Percentiles rank a stretch among this genome's conserved stretches.
Evolutionary conservation across 768 basidiomycete species (phyloP).

Genomic region (Ramaria sp.): DNA sequence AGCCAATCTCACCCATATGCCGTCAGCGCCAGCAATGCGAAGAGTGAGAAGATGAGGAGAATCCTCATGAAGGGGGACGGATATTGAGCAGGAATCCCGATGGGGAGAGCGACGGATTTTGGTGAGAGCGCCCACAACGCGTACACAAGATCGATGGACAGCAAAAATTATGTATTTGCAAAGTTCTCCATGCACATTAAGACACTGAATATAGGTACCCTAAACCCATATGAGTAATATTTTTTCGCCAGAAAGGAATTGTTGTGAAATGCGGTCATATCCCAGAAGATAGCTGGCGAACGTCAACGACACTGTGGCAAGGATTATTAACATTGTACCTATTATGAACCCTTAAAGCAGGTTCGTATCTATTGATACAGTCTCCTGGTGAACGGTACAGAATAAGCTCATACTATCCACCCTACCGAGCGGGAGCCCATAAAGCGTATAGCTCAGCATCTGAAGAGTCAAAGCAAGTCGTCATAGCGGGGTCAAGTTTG

Average conservation of each 20-base stretch:
- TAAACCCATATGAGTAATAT: too few species aligned
- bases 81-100: neutral
- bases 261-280: too few species aligned
- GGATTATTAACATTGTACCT: too few species aligned
- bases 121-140: slow-evolving; percentile 5
- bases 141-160: neutral
- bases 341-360: too few species aligned
- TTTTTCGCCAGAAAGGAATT: too few species aligned
- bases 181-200: too few species aligned
- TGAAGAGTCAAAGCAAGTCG: slow-evolving; percentile 62
- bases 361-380: too few species aligned
- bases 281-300: too few species aligned
- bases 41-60: slow-evolving; percentile 31
- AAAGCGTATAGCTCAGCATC: slow-evolving; percentile 72
- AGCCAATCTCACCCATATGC: slow-evolving; percentile 41
- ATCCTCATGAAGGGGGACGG: slow-evolving; percentile 35
- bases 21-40: slow-evolving; percentile 41
- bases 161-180: neutral
- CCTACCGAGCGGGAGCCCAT: slow-evolving; percentile 46
- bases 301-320: too few species aligned
- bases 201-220: too few species aligned
- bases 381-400: too few species aligned
- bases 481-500: slow-evolving; percentile 52
- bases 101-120: neutral
- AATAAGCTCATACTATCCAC: too few species aligned